Percentiles rank a stretch among this genome's conserved stretches.
Conservation (phyloP, 1,284 basidiomycete species). For the Fomitopsis palustris region DNA sequence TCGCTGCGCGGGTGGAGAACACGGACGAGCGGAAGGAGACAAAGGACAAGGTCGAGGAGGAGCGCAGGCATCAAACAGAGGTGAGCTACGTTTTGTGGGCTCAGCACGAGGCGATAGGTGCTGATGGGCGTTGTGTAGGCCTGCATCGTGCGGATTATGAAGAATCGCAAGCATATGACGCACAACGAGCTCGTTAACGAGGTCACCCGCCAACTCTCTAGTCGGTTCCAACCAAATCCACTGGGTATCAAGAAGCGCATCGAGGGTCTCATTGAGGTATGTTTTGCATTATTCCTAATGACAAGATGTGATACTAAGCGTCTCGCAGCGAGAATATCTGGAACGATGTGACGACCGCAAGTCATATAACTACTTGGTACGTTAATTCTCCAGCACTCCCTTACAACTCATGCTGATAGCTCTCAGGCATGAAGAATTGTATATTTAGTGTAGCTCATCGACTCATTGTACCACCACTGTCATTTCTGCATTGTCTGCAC, state of each 20-base stretch:
- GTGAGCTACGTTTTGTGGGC: conserved; percentile 41
- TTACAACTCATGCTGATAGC: conserved; percentile 13
- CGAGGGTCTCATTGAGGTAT: conserved; percentile 90
- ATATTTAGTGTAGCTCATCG: neutral
- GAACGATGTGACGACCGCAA: conserved; percentile 77
- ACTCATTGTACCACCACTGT: neutral
- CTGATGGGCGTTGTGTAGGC: conserved; percentile 52
- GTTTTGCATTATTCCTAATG: conserved; percentile 14
- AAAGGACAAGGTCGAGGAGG: conserved; percentile 88
- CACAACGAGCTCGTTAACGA: conserved; percentile 93
- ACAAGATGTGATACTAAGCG: conserved; percentile 1
- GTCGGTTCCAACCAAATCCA: conserved; percentile 86
- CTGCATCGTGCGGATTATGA: conserved; percentile 98
- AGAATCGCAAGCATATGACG: conserved; percentile 86
- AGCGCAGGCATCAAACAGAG: conserved; percentile 88
- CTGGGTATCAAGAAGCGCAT: conserved; percentile 91
- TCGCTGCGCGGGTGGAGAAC: conserved; percentile 85
- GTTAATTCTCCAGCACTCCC: conserved; percentile 7
- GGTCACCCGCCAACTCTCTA: conserved; percentile 82
- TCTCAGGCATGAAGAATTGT: neutral
- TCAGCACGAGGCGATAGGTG: neutral
- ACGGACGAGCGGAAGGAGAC: conserved; percentile 91
- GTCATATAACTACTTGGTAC: conserved; percentile 77
- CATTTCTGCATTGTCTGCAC: neutral
- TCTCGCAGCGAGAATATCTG: conserved; percentile 69